These are phyloP conservation scores for Hypsizygus ulmarius DNA, from an alignment of 1,284 basidiomycete species.

Conservation along the genomic window DNA sequence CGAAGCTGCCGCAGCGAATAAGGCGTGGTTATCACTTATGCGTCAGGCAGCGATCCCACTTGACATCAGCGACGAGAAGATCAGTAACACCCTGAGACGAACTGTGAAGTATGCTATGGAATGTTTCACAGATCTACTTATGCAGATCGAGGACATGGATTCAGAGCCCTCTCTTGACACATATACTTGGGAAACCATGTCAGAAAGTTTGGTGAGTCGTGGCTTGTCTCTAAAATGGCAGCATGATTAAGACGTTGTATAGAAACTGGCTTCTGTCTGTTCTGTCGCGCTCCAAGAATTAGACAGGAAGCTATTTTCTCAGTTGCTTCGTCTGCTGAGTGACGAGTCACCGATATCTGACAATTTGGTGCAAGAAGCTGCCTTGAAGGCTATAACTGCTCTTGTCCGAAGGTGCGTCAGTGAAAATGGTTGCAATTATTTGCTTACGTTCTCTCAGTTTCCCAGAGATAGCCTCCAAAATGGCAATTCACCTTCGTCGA, in stretches of 20 bases:
- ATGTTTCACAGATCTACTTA: constrained; percentile 70
- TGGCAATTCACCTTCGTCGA: constrained; percentile 81
- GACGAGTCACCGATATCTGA: constrained; percentile 81
- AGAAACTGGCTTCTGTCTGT: constrained; percentile 90
- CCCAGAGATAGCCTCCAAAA: constrained; percentile 71
- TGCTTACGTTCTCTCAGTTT: constrained; percentile 50
- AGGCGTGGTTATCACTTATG: constrained; percentile 72
- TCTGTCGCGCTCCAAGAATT: constrained; percentile 72
- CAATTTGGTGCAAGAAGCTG: constrained; percentile 80
- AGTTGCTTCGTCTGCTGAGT: constrained; percentile 76
- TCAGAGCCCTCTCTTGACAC: constrained; percentile 73
- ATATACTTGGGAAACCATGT: constrained; percentile 87
- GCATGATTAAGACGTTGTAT: not conserved
- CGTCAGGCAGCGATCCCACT: constrained; percentile 45
- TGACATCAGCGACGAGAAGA: constrained; percentile 37
- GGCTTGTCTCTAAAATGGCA: not conserved
- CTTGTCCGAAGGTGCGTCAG: constrained; percentile 72
- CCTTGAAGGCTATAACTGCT: constrained; percentile 76
- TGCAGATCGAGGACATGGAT: constrained; percentile 79
- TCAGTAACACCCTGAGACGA: constrained; percentile 42
- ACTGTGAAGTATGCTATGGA: constrained; percentile 63
- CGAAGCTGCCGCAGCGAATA: constrained; percentile 79
- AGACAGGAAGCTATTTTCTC: constrained; percentile 68
- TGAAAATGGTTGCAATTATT: not conserved
- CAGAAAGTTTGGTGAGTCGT: constrained; percentile 68